Evolutionary conservation across 352 stramenopile genomes (phyloP), one percentile per base, ranked within the genome.

Genomic region (Phytophthora rubi): DNA sequence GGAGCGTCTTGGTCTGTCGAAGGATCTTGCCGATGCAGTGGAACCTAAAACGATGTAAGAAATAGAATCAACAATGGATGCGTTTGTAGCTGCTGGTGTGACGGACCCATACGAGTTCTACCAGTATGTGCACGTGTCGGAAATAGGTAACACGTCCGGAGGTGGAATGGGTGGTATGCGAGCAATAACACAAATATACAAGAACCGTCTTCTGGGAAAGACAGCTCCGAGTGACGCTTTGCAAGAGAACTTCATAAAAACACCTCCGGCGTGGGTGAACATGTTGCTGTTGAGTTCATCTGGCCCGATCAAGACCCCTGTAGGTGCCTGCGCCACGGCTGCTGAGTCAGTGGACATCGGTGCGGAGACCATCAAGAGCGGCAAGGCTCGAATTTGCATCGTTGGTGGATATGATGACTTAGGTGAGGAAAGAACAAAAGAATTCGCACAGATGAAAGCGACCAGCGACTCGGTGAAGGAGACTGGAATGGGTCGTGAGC

Each of bases 61-160:
- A n/a, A n/a, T n/a, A n/a, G n/a, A n/a, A n/a, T 39, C 18, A 21
- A 21, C 18, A 0, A 21, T 21, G 71, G 90, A 97, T 33, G 79
- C 90, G 5, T 86, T 97, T n/a, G 80, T 96, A 12, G 65, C 73
- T 4, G 83, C 85, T 8, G 89, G 90, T 71, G 70, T 97, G 66
- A 95, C 88, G 2, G 89, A 97, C 51, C 90, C 90, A 56, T 97
- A 97, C 72, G 89, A 97, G 79, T 94, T 97, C 59, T 97, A 97
- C 77, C 81, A 96, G 72, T 97, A 97, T 70, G 86, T 96, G 13
- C 90, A 97, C 73, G 90, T 97, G 1, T 93, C 85, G 26, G 88
- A 95, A 65, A 69, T 97, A 32, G 90, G 90, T 15, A 96, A 96
- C 80, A 93, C 83, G 6, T 93, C 87, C 0, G 90, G 90, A 47